Evolutionary conservation across 1,139 yeast species (phyloP), one percentile per base, ranked within the genome.

Genomic region (Pichia sp.): DNA sequence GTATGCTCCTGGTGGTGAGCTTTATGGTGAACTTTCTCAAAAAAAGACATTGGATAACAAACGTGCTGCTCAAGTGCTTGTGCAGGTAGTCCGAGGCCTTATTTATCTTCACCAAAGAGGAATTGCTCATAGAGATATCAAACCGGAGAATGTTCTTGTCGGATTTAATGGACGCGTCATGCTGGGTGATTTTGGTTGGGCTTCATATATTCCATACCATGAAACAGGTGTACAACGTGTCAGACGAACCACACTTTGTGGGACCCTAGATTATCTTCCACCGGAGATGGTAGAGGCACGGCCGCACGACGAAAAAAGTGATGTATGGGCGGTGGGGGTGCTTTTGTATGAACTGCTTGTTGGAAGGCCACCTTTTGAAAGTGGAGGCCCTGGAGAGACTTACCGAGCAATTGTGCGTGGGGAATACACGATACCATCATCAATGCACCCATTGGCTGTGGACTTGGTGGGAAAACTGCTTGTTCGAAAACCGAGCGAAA

Each of bases 141-240:
- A 90, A 64, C 97, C 97, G 0, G 97, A 90, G 63, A 90, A 90
- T 59, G 84, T 90, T 45, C 68, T 90, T 46, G 69, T 90, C 8
- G 86, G 88, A 6, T 75, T 81, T 48, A 79, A 86, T 61, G 86
- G 88, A 57, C 73, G 75, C 36, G 73, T 90, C 45, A 89, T 88
- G 62, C 74, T 92, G 41, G 85, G 96, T 40, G 98, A 92, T 66
- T 92, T 92, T 66, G 98, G 98, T 10, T 92, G 97, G 97, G 86
- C 96, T 50, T 95, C 90, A 0, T 84, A 73, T 54, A 10, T 34
- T 9, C 37, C 36, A 18, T 18, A 18, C 18, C 18, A 18, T 18
- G 18, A 18, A 18, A 18, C 18, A 18, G 10, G 18, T 28, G 6
- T 9, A 1, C 69, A 48, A 25, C 18, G 18, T 50, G 51, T 9